These are phyloP conservation scores for Scutellaria minor DNA, from an alignment of 257 asterid species.

Conservation along the genomic window DNA sequence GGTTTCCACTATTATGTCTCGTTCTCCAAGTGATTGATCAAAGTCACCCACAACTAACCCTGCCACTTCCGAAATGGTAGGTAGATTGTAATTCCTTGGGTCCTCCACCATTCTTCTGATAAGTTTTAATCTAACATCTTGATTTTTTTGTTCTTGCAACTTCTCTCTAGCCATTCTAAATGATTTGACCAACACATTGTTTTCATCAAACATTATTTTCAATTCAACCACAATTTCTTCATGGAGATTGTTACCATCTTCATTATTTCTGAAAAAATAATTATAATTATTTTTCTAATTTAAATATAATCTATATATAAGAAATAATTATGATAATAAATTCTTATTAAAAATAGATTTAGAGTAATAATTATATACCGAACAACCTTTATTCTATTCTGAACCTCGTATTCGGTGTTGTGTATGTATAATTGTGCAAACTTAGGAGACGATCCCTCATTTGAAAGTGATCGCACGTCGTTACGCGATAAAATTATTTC, in stretches of 20 bases:
- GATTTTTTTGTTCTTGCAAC: too few relatives aligned
- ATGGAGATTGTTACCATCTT: background rate
- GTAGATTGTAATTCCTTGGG: background rate
- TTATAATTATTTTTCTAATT: too few relatives aligned
- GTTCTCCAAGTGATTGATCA: background rate
- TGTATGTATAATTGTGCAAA: background rate
- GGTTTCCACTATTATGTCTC: background rate
- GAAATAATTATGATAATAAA: too few relatives aligned
- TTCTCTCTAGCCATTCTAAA: background rate
- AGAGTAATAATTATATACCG: background rate
- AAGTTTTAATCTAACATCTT: background rate
- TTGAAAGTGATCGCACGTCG: background rate
- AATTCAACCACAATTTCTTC: background rate
- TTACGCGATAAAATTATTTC: too few relatives aligned
- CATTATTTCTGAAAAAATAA: background rate
- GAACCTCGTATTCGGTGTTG: background rate
- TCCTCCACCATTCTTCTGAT: background rate
- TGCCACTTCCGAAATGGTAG: background rate
- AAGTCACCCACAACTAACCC: slow-evolving; percentile 7
- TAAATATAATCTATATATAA: too few relatives aligned
- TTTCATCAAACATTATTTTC: background rate
- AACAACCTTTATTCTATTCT: background rate
- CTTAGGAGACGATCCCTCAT: background rate
- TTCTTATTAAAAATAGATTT: background rate
- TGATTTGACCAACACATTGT: background rate